Evolutionary conservation across 2,329 filamentous ascomycete species (phyloP), one percentile per base, ranked within the genome.

Genomic region (Botrytis galanthina): DNA sequence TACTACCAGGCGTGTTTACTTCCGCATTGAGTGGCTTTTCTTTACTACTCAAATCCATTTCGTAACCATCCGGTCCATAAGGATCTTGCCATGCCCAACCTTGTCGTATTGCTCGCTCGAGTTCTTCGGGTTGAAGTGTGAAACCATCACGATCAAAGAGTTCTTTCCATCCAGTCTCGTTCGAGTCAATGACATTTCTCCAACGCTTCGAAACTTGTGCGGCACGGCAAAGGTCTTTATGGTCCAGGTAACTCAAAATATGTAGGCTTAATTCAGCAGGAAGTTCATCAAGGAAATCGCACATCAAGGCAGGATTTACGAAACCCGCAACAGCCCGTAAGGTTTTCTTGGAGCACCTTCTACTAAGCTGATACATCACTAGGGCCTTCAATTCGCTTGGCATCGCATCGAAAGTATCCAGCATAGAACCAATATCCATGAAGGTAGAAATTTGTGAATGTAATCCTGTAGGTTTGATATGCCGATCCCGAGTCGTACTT

Each of bases 81-180:
- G 95, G 93, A 80, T 95, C 93, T 81, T 99, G 96, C 94, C 96
- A 99, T 22, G 95, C 96, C 96, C 96, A 99, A 22, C 96, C 96
- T 84, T 98, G 93, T 60, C 86, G 85, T 72, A 98, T 94, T 44
- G 96, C 95, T 78, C 91, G 91, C 76, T 93, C 90, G 37, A 99
- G 86, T 82, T 99, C 96, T 29, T 93, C 93, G 0, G 91, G 86
- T 0, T 94, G 91, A 2, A 99, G 85, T 42, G 85, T 85, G 81
- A 93, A 98, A 0, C 94, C 94, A 81, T 98, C 94, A 1, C 86
- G 87, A 75, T 97, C 94, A 60, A 99, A 91, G 1, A 98, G 86
- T 76, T 95, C 92, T 83, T 97, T 98, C 96, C 96, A 99, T 22
- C 95, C 94, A 66, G 92, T 95, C 83, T 99, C 96, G 80, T 98